Base-by-base conservation (phyloP, 495 filamentous ascomycete species). In the Annulohypoxylon stygium region DNA sequence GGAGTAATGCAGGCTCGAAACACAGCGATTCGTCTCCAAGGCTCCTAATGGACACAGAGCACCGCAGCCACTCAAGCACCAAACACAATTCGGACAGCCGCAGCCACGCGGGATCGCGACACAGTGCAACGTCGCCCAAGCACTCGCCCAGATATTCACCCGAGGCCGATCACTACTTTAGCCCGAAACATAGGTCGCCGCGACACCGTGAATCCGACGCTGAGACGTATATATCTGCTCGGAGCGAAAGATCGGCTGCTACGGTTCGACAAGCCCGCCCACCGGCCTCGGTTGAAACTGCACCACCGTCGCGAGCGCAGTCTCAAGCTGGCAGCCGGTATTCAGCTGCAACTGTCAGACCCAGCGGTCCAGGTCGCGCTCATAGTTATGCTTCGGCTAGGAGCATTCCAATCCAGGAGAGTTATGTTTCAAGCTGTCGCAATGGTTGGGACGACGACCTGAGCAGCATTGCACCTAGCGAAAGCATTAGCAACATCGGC, bases 401-500 rank as follows among this genome's bases (percentile, higher is more conserved):
- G 11, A 63, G 86, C 9, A 74, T 87, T 3, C 85, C 86, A 8
- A 77, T 88, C 0, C 88, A 89, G 0, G 76, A 78, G 8, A 90
- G 86, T 70, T 78, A 81, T 11, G 74, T 75, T 11, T 76, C 79
- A 20, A 70, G 72, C 41, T 74, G 75, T 37, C 64, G 70, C 6
- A 61, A 47, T 0, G 66, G 47, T 14, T 81, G 78, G 79, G 81
- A 77, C 12, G 83, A 80, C 18, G 72, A 83, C 39, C 77, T 70
- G 4, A 80, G 77, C n/a, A 86, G 83, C 70, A 79, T 92, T 36
- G 86, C 81, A 23, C 90, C 91, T 2, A 87, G 86, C 65, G 91
- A 93, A 75, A 92, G 89, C 74, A 86, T 92, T 50, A 92, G 90
- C 75, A 88, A 89, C 74, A 85, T 90, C 2, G 87, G 86, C 8